phyloP scores from a whole-genome alignment of 2,329 filamentous ascomycete species.

The Anisogramma anomala region DNA sequence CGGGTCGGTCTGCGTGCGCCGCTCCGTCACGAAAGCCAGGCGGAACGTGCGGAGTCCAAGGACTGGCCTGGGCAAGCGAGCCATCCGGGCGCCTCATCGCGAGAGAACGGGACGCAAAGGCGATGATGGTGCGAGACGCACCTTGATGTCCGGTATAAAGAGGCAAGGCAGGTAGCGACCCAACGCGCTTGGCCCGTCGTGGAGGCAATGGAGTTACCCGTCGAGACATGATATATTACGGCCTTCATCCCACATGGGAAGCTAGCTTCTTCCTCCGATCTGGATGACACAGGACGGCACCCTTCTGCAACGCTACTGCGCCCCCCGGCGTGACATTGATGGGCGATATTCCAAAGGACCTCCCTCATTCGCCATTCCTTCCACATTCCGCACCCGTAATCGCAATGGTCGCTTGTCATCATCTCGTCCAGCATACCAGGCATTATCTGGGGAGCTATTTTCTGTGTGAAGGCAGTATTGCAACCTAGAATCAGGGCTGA shows the following conservation, averaged over 20 bases:
- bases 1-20: neutral
- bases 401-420: neutral
- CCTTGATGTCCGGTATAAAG: constrained; percentile 8
- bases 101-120: neutral
- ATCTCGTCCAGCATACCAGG: neutral
- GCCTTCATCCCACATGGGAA: constrained; percentile 1
- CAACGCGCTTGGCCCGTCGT: no score
- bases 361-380: neutral
- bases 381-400: neutral
- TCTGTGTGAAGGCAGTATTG: no score
- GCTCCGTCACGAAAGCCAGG: no score
- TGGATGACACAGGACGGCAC: constrained; percentile 8
- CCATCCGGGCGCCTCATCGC: neutral
- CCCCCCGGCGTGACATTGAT: constrained; percentile 3
- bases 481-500: no score
- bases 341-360: neutral
- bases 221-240: no score
- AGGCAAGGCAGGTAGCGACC: no score
- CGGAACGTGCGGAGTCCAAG: neutral
- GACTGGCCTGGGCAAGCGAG: neutral
- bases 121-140: neutral
- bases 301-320: constrained; percentile 12
- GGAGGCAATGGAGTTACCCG: no score
- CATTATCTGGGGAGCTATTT: neutral
- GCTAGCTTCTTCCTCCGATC: neutral